These are phyloP conservation scores for Pseudonitzschia pungens DNA, from an alignment of 108 stramenopile species.

Conservation along the genomic window DNA sequence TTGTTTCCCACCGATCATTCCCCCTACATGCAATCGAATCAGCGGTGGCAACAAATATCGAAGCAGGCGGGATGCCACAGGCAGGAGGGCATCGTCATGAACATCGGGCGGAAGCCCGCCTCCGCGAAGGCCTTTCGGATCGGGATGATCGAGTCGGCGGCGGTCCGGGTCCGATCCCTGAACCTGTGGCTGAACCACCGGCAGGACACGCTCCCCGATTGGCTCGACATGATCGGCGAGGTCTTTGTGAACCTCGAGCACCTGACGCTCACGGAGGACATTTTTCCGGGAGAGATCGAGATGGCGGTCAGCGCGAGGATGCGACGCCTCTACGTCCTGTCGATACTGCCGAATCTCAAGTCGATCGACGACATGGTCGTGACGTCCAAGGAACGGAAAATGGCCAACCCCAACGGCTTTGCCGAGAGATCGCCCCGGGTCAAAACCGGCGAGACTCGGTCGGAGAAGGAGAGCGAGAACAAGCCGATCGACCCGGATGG, in stretches of 20 bases:
- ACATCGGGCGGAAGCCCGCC: constrained; percentile 6
- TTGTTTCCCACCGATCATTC: constrained; percentile 22
- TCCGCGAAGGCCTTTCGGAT: constrained; percentile 20
- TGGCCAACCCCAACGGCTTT: constrained; percentile 20
- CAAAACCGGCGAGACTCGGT: not conserved
- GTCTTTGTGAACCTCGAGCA: constrained; percentile 41
- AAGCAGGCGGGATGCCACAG: constrained; percentile 44
- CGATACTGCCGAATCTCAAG: constrained; percentile 36
- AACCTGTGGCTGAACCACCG: constrained; percentile 19
- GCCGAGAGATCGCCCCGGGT: not conserved
- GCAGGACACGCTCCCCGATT: constrained; percentile 20
- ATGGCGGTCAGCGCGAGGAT: constrained; percentile 35
- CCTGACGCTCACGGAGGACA: constrained; percentile 26
- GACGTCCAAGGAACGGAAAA: constrained; percentile 28
- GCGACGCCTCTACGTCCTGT: constrained; percentile 46
- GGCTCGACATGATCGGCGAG: constrained; percentile 37
- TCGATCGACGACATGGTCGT: constrained; percentile 37
- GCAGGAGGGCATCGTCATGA: constrained; percentile 30
- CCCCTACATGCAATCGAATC: constrained; percentile 6
- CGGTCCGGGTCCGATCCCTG: constrained; percentile 21
- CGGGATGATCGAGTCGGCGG: constrained; percentile 20
- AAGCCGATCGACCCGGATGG: not conserved
- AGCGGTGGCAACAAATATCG: constrained; percentile 37
- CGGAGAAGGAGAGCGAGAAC: not conserved
- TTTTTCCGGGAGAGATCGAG: constrained; percentile 27